A percentile compares a stretch with the other conserved stretches of the same genome.
Evolutionary conservation across 306 rosid species (phyloP).

Genomic region (Acmispon strigosus): DNA sequence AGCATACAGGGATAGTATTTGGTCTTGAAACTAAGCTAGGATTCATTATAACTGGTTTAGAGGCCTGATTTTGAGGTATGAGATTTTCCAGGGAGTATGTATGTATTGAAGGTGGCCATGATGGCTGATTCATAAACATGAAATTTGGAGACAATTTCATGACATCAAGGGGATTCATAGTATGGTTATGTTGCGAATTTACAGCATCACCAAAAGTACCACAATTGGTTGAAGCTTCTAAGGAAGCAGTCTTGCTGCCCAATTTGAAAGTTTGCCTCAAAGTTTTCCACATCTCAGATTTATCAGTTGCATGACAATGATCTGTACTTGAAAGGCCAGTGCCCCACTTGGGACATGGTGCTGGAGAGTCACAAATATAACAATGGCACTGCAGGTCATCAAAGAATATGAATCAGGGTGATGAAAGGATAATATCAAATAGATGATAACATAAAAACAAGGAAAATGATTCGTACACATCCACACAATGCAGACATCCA

Average conservation of each 20-base stretch:
- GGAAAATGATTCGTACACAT: no score
- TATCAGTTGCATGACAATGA: conserved; percentile 84
- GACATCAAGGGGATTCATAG: conserved; percentile 2
- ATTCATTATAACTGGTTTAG: conserved; percentile 1
- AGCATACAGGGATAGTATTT: conserved; percentile 4
- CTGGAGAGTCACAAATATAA: conserved; percentile 63
- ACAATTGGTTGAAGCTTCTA: conserved; percentile 25
- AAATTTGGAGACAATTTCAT: conserved; percentile 22
- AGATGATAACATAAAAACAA: background rate
- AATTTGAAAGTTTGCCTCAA: conserved; percentile 32
- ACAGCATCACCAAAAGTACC: background rate
- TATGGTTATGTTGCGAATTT: conserved; percentile 17
- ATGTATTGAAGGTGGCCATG: conserved; percentile 15
- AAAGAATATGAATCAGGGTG: conserved; percentile 7
- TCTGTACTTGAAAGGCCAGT: conserved; percentile 27
- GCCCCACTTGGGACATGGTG: conserved; percentile 72
- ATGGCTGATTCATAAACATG: conserved; percentile 6
- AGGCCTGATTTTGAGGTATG: conserved; percentile 17
- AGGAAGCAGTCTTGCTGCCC: conserved; percentile 26
- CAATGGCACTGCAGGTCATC: conserved; percentile 71
- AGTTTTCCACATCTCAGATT: conserved; percentile 44
- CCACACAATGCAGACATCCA: no score
- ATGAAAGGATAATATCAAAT: background rate
- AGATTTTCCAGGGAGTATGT: conserved; percentile 11
- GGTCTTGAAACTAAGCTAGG: conserved; percentile 8